Conservation (phyloP, 169 alveolate species). For the Haemoproteus tartakovskyi region DNA sequence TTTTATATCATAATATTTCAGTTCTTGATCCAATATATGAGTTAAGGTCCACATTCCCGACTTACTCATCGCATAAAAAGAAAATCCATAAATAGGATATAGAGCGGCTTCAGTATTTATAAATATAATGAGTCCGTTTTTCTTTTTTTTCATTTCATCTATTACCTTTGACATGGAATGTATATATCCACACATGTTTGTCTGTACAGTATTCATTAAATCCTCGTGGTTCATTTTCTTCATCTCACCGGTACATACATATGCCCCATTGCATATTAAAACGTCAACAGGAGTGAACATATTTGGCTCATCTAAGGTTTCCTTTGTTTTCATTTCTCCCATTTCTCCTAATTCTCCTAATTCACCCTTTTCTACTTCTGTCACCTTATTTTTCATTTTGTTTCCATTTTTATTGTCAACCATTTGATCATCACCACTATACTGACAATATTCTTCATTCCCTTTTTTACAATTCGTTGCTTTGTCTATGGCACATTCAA, state of each 20-base stretch:
- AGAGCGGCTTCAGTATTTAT: conserved; percentile 46
- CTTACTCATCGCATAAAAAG: conserved; percentile 52
- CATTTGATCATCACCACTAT: no score
- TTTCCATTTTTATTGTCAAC: neutral
- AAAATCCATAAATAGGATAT: conserved; percentile 51
- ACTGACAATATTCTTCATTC: conserved; percentile 1
- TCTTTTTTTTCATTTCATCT: conserved; percentile 14
- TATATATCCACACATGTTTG: conserved; percentile 40
- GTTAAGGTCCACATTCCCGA: conserved; percentile 44
- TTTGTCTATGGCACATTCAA: no score
- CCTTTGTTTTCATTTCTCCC: neutral
- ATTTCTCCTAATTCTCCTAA: no score
- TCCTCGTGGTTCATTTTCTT: conserved; percentile 19
- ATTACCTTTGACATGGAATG: conserved; percentile 26
- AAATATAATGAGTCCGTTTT: conserved; percentile 29
- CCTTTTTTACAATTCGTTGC: conserved; percentile 5
- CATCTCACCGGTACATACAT: conserved; percentile 32
- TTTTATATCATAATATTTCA: conserved; percentile 24
- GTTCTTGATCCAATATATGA: conserved; percentile 44
- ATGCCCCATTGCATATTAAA: conserved; percentile 62
- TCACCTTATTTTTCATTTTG: neutral
- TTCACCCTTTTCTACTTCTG: neutral
- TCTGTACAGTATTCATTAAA: conserved; percentile 30
- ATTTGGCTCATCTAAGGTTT: no score
- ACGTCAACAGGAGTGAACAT: conserved; percentile 24